Base-by-base conservation (phyloP, 164 flowering plant genomes). In the Kingdonia uniflora region DNA sequence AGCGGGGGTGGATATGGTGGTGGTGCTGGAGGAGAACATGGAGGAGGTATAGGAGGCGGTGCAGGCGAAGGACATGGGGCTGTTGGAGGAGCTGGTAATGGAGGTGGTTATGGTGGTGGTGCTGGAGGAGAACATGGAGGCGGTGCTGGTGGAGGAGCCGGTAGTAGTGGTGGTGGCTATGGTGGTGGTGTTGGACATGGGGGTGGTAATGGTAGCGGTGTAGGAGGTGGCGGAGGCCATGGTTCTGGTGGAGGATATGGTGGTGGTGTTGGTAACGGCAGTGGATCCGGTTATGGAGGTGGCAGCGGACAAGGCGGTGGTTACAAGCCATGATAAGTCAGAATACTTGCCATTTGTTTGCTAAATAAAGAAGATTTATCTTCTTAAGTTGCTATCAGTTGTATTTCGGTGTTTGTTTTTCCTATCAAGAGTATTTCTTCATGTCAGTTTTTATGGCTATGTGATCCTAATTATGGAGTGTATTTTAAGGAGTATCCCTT, bases 1-100 rank as follows among this genome's bases (percentile, higher is more conserved):
- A 66, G 68, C 0, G 70, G 64, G 12, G 42, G 59, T 12, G 74
- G 68, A 16, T 62, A 66, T 14, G 71, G 60, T 0, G 66, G 42
- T 5, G 71, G 57, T 0, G 42, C 40, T 17, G 64, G 63, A 17
- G 61, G 60, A 14, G 74, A 60, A 15, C 54, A 43, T 55, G 65
- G 55, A 16, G 60, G 53, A 2, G 62, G 49, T 23, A 58, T 59
- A 1, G 71, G 70, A 10, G 66, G 54, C 0, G 64, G 49, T 0
- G 55, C 56, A 24, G 64, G 63, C 1, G 67, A 59, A 40, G 56
- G 72, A 2, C 53, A 67, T 1, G 75, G 73, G 0, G 55, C 16
- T 38, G 65, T 58, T 14, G 70, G 72, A 56, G 35, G 57, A 42
- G 58, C 33, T 19, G 67, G 57, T 3, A 63, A 59, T 1, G 61